A percentile compares a stretch with the other conserved stretches of the same genome.
Evolutionary conservation across 345 rosid genomes (phyloP).

Genomic region (Zanthoxylum bungeanum): DNA sequence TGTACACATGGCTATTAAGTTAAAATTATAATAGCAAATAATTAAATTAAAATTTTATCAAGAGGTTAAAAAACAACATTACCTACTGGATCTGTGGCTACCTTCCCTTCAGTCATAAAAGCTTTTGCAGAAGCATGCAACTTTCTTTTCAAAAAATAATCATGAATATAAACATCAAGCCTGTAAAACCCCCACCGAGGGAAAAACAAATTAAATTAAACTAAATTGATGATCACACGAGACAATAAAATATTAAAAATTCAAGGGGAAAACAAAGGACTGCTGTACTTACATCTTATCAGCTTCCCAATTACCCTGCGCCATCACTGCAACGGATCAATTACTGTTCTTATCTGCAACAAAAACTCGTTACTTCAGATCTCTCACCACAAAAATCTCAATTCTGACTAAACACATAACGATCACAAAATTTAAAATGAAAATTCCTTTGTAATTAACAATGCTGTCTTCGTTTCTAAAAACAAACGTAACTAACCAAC

Average conservation of each 20-base stretch:
- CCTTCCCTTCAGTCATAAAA: slow-evolving; percentile 70
- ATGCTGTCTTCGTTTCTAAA: background rate
- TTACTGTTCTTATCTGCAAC: slow-evolving; percentile 15
- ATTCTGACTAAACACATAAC: background rate
- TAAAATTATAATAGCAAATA: background rate
- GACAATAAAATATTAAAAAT: background rate
- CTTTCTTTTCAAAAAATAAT: slow-evolving; percentile 66
- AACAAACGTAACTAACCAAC: background rate
- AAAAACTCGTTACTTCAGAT: slow-evolving; percentile 13
- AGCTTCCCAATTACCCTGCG: slow-evolving; percentile 70
- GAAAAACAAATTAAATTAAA: background rate
- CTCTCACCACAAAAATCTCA: background rate
- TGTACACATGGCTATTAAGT: background rate
- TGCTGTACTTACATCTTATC: slow-evolving; percentile 49
- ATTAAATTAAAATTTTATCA: background rate
- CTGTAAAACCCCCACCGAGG: slow-evolving; percentile 14
- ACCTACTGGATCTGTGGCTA: slow-evolving; percentile 71
- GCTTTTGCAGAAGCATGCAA: slow-evolving; percentile 64
- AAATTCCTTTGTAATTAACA: background rate
- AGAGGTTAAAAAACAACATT: slow-evolving; percentile 21
- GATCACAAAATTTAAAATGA: background rate
- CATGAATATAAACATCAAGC: slow-evolving; percentile 78
- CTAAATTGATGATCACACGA: background rate
- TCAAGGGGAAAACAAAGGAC: background rate
- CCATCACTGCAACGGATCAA: slow-evolving; percentile 27